Percentiles rank a stretch among this genome's conserved stretches.
Evolutionary conservation across 2,329 filamentous ascomycete genomes (phyloP).

Genomic region (Gliomastix tumulicola): DNA sequence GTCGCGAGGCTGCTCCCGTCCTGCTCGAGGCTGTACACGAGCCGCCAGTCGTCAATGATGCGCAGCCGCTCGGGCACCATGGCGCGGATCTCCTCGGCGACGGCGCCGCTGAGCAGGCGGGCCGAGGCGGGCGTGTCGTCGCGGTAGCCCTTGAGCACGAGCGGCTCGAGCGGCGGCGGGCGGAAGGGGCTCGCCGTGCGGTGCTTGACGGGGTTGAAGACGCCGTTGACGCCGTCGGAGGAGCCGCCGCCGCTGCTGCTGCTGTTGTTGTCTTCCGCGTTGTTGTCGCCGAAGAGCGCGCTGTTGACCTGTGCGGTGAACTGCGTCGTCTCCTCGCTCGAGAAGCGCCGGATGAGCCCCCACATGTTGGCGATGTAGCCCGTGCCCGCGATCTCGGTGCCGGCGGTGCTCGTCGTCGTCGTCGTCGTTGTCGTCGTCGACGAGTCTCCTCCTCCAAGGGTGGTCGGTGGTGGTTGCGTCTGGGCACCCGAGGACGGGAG

Average conservation of each 20-base stretch:
- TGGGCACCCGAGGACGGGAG: constrained; percentile 5
- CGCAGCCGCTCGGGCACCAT: constrained; percentile 82
- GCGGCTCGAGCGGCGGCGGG: constrained; percentile 79
- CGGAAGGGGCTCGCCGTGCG: constrained; percentile 73
- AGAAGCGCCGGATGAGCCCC: constrained; percentile 63
- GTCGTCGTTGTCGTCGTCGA: not conserved
- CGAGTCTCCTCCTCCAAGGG: too few relatives aligned
- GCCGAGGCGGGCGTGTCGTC: constrained; percentile 51
- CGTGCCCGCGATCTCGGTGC: constrained; percentile 3
- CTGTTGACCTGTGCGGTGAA: constrained; percentile 19
- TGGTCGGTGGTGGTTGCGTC: constrained; percentile 2
- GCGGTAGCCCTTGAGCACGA: constrained; percentile 62
- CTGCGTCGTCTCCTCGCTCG: constrained; percentile 31
- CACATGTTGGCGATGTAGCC: constrained; percentile 30
- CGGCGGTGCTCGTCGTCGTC: not conserved
- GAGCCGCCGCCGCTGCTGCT: not conserved
- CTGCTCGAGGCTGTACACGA: constrained; percentile 86
- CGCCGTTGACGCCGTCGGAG: constrained; percentile 43
- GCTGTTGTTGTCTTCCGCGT: constrained; percentile 1
- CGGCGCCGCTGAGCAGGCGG: constrained; percentile 59
- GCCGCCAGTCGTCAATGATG: constrained; percentile 77
- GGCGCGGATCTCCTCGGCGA: constrained; percentile 90
- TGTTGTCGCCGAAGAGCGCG: constrained; percentile 11
- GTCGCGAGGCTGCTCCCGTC: constrained; percentile 84
- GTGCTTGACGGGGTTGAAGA: constrained; percentile 40